phyloP scores from a whole-genome alignment of 2,329 filamentous ascomycete genomes.

The Fusarium nanum region DNA sequence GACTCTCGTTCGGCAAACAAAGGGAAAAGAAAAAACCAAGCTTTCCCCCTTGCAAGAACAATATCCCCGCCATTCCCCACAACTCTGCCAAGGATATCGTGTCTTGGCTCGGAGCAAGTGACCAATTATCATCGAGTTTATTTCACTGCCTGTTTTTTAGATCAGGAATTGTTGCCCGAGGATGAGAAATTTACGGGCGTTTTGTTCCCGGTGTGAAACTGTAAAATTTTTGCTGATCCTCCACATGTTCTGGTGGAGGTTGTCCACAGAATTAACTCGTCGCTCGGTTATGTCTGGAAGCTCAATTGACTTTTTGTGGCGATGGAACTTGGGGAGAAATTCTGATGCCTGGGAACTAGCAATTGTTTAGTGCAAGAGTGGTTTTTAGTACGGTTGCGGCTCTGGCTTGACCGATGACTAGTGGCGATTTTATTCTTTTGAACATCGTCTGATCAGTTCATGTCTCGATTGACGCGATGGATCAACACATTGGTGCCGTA shows the following conservation, averaged over 20 bases:
- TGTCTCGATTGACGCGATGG: background rate
- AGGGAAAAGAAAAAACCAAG: constrained; percentile 8
- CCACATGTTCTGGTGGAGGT: background rate
- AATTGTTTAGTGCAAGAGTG: background rate
- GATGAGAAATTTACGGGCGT: background rate
- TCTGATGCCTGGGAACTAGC: background rate
- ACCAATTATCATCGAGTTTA: constrained; percentile 21
- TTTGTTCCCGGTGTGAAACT: background rate
- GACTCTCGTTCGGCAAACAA: background rate
- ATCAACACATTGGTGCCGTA: accelerated
- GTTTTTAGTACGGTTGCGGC: background rate
- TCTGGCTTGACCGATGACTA: background rate
- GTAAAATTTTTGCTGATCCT: background rate
- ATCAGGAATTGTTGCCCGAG: constrained; percentile 19
- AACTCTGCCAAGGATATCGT: constrained; percentile 1
- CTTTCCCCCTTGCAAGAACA: background rate
- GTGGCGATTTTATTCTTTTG: accelerated
- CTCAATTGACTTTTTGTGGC: background rate
- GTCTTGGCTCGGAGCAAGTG: constrained; percentile 1
- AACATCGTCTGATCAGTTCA: background rate
- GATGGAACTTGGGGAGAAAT: background rate
- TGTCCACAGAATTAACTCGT: background rate
- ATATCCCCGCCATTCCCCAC: constrained; percentile 26
- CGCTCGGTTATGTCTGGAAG: background rate
- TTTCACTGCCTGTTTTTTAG: constrained; percentile 29